Conservation (phyloP, 2,329 filamentous ascomycete species). For the Endoconidiophora polonica region DNA sequence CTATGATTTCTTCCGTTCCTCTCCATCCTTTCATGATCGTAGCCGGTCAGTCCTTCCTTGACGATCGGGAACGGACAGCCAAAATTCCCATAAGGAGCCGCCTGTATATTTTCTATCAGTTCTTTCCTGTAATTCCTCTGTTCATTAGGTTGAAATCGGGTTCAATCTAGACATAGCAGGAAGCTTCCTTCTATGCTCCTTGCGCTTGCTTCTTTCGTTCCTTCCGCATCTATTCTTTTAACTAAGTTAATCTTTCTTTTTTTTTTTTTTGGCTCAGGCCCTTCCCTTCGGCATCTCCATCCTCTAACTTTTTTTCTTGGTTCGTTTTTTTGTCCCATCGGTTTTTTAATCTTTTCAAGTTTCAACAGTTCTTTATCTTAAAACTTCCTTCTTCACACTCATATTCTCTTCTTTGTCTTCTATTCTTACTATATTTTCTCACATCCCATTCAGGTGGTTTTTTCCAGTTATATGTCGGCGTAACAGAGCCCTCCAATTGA, state of each 20-base stretch:
- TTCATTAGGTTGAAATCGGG: no score
- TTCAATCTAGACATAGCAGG: no score
- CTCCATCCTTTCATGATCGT: no score
- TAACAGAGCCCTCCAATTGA: not conserved
- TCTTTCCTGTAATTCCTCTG: no score
- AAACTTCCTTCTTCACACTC: no score
- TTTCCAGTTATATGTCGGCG: not conserved
- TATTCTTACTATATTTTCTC: not conserved
- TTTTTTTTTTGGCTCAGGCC: not conserved
- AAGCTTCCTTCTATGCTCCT: not conserved
- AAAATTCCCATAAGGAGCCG: no score
- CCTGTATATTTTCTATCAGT: no score
- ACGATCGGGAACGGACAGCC: no score
- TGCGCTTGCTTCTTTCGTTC: slow-evolving; percentile 1
- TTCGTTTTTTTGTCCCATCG: not conserved
- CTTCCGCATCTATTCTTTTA: not conserved
- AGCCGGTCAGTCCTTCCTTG: no score
- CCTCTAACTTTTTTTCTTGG: not conserved
- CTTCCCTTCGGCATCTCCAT: slow-evolving; percentile 3
- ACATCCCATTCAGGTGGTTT: not conserved
- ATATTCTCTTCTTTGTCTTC: not conserved
- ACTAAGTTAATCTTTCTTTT: not conserved
- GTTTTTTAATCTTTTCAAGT: not conserved
- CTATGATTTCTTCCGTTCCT: no score
- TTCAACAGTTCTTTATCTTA: no score